Evolutionary conservation across 495 filamentous ascomycete genomes (phyloP).

Genomic region (Terfezia claveryi): DNA sequence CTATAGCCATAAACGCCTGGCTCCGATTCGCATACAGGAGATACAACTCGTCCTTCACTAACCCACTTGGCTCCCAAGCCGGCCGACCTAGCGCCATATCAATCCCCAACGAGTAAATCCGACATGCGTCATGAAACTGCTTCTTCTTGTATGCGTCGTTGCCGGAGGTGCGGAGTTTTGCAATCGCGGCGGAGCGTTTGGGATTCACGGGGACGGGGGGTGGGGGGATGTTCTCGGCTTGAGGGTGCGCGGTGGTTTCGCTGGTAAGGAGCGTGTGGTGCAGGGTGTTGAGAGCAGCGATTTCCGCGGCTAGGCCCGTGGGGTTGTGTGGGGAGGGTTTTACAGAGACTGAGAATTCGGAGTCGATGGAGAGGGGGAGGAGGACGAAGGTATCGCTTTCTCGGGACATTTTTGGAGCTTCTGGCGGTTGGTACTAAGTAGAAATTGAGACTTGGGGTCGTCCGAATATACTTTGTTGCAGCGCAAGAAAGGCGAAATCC

Average conservation of each 20-base stretch:
- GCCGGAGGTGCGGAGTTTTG: conserved; percentile 72
- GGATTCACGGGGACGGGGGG: conserved; percentile 65
- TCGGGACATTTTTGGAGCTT: conserved; percentile 28
- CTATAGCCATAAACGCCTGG: conserved; percentile 64
- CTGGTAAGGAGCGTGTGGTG: conserved; percentile 47
- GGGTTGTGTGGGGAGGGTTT: conserved; percentile 21
- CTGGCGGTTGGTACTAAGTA: neutral
- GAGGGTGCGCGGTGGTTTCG: conserved; percentile 49
- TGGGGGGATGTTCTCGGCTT: conserved; percentile 59
- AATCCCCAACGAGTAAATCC: conserved; percentile 60
- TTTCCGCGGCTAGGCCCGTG: conserved; percentile 37
- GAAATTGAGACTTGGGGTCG: too few relatives aligned
- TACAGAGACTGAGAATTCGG: conserved; percentile 40
- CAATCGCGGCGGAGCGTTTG: conserved; percentile 63
- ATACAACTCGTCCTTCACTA: conserved; percentile 65
- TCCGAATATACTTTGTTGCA: too few relatives aligned
- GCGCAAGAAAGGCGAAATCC: too few relatives aligned
- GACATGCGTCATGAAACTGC: conserved; percentile 49
- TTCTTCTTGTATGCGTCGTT: conserved; percentile 63
- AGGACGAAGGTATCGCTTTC: conserved; percentile 51
- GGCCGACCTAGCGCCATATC: conserved; percentile 70
- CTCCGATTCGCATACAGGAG: conserved; percentile 67
- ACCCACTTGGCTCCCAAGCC: conserved; percentile 59
- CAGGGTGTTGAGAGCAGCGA: conserved; percentile 46
- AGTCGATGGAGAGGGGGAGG: conserved; percentile 62